Percentiles rank a stretch among this genome's conserved stretches.
Evolutionary conservation across 768 basidiomycete species (phyloP).

Genomic region (Suillus occidentalis): DNA sequence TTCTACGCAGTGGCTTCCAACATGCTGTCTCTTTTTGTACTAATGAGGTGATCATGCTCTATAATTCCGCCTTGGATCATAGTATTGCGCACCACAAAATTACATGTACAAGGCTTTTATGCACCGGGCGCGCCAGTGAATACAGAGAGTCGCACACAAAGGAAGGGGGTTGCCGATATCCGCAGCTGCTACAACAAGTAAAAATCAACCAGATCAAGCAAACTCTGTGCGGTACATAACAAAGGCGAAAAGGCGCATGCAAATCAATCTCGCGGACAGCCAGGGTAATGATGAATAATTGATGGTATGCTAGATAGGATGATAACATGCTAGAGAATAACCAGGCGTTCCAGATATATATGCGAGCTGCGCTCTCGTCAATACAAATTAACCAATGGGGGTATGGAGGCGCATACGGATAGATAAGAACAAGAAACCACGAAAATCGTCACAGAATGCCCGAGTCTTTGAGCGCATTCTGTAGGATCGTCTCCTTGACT

Average conservation of each 20-base stretch:
- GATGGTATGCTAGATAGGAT: slow-evolving; percentile 29
- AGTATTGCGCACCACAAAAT: not conserved
- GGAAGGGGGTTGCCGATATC: not conserved
- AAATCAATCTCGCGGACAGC: slow-evolving; percentile 1
- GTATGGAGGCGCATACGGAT: slow-evolving; percentile 20
- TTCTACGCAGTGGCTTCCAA: not conserved
- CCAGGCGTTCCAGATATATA: slow-evolving; percentile 32
- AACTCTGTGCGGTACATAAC: not conserved
- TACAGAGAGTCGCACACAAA: not conserved
- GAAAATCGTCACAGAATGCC: slow-evolving; percentile 61
- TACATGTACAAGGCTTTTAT: not conserved
- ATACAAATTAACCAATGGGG: slow-evolving; percentile 9
- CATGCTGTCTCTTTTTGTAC: not conserved
- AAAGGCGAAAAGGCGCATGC: not conserved
- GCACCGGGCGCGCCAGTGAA: not conserved
- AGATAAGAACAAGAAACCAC: slow-evolving; percentile 13
- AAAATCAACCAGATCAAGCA: slow-evolving; percentile 1
- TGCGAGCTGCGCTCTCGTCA: slow-evolving; percentile 19
- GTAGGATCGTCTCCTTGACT: slow-evolving; percentile 91
- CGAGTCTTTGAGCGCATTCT: slow-evolving; percentile 83
- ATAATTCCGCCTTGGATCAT: not conserved
- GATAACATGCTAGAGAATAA: slow-evolving; percentile 23
- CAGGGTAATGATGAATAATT: slow-evolving; percentile 18
- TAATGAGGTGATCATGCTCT: not conserved
- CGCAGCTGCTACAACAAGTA: not conserved